A percentile compares a stretch with the other conserved stretches of the same genome.
These are phyloP conservation scores for Colletotrichum horii DNA, from an alignment of 2,329 filamentous ascomycete species.

Conservation along the genomic window DNA sequence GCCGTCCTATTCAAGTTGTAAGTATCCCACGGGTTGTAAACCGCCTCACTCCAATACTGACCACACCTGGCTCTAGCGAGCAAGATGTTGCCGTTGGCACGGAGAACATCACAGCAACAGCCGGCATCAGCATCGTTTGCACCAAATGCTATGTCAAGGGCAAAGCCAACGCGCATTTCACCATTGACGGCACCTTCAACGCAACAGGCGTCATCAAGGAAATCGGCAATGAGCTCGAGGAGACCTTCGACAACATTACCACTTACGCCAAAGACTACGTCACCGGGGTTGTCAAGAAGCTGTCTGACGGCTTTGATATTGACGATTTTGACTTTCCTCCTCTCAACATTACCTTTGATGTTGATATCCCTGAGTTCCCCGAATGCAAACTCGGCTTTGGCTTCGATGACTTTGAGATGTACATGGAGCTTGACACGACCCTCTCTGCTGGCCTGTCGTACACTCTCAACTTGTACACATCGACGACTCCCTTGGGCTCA, in stretches of 20 bases:
- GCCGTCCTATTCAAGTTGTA: conserved; percentile 40
- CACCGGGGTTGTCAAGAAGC: conserved; percentile 30
- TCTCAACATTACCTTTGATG: conserved; percentile 46
- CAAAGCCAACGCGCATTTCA: conserved; percentile 45
- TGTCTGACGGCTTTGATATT: conserved; percentile 31
- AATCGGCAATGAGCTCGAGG: conserved; percentile 34
- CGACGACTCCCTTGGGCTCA: conserved; percentile 48
- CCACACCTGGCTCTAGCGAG: not conserved
- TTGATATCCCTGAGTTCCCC: conserved; percentile 48
- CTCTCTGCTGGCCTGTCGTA: conserved; percentile 49
- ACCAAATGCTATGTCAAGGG: conserved; percentile 57
- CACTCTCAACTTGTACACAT: conserved; percentile 53
- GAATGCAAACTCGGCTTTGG: conserved; percentile 47
- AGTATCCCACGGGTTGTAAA: not conserved
- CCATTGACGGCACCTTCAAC: conserved; percentile 46
- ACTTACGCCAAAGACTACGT: conserved; percentile 37
- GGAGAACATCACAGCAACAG: conserved; percentile 23
- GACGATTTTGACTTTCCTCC: conserved; percentile 39
- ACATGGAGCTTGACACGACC: conserved; percentile 49
- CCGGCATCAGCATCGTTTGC: conserved; percentile 48
- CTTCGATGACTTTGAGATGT: conserved; percentile 58
- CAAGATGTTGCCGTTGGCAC: conserved; percentile 16
- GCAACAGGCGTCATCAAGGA: conserved; percentile 35
- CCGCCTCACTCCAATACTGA: not conserved
- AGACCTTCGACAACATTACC: conserved; percentile 38